phyloP scores from a whole-genome alignment of 148 eudicot genomes.

The Arbutus unedo region DNA sequence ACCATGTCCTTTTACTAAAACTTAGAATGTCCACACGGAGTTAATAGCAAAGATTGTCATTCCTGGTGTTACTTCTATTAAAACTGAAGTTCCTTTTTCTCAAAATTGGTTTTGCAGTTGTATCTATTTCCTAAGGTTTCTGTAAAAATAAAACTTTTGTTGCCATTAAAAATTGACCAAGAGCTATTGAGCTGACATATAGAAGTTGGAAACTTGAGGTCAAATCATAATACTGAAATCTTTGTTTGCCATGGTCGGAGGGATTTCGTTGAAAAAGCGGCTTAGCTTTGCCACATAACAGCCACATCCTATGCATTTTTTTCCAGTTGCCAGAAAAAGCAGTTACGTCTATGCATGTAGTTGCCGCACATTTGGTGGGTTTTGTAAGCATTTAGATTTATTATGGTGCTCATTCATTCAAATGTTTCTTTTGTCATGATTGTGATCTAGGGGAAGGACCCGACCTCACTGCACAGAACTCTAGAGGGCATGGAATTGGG shows the following conservation, averaged over 20 bases:
- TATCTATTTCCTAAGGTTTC: background rate
- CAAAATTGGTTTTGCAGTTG: background rate
- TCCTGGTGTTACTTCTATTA: background rate
- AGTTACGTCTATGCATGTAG: background rate
- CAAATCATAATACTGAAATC: background rate
- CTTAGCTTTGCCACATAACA: background rate
- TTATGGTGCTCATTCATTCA: background rate
- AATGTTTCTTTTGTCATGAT: background rate
- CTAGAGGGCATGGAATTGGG: conserved; percentile 53
- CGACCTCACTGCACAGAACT: conserved; percentile 69
- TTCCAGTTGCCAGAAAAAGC: background rate
- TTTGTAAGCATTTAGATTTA: background rate
- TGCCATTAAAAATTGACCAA: background rate
- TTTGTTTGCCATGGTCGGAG: background rate
- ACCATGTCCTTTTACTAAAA: background rate
- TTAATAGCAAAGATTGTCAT: too few species aligned
- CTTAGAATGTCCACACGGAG: background rate
- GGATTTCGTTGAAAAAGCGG: background rate
- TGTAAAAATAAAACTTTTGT: too few species aligned
- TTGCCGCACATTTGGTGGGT: too few species aligned
- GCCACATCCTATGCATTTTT: background rate
- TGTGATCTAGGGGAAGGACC: conserved; percentile 56
- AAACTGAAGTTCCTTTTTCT: too few species aligned
- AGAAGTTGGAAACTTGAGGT: background rate
- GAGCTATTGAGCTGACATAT: background rate